Base-by-base conservation (phyloP, 352 stramenopile genomes). In the Phytophthora cryptogea region DNA sequence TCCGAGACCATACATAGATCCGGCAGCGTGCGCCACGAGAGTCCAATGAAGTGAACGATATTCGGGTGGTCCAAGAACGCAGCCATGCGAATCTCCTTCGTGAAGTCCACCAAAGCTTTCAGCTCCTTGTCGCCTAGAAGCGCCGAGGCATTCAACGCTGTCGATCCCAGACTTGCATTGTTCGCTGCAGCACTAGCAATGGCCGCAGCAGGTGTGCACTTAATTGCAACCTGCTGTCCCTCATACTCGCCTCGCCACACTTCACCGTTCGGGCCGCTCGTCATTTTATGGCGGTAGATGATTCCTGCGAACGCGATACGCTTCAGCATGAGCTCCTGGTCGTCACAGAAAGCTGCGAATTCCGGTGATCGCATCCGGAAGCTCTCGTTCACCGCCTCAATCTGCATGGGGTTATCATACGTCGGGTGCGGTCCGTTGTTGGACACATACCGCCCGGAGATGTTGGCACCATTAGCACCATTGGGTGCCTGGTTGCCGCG, bases 171-270 rank as follows among this genome's bases (percentile, higher is more conserved):
- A 56, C 47, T 66, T 3, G 16, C 41, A 23, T 51, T 61, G n/a
- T 59, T 35, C 27, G 30, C 51, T 0, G 31, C 61, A 30, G 37
- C 42, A 23, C 43, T 56, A 0, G 61, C 44, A 32, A 57, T 48
- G 45, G 56, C 54, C 0, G 60, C 57, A 10, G 55, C 66, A 27
- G 64, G 35, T 7, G 66, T 68, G 43, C 61, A 69, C 63, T 89
- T 88, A 44, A 89, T 82, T 1, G 82, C 79, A 5, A 89, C 76
- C 11, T 68, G 53, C 20, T 81, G 65, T 2, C 65, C 72, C 26
- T 77, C 66, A 36, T 78, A 81, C 36, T 85, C 64, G 8, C 74
- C 82, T 1, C 62, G 64, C 82, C 82, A 92, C 13, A 92, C 76
- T 56, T 92, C 78, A 2, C 78, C 61, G n/a, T 68, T 68, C 8